A percentile compares a stretch with the other conserved stretches of the same genome.
Evolutionary conservation across 345 rosid genomes (phyloP).

Genomic region (Dipteronia sinensis): DNA sequence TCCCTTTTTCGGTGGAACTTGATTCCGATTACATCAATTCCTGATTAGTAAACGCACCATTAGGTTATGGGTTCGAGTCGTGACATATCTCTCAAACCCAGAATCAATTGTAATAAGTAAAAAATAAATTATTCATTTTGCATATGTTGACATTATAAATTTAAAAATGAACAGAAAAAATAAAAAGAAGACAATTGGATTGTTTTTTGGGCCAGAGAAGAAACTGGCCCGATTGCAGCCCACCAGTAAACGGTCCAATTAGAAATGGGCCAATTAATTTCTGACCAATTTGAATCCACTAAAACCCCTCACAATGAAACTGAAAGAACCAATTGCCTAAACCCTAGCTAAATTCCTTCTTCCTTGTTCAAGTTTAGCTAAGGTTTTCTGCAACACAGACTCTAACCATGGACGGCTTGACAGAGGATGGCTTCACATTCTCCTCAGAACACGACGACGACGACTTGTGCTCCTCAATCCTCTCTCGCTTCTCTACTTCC

Average conservation of each 20-base stretch:
- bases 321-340: not conserved
- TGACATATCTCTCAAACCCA: no score
- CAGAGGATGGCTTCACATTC: conserved; percentile 1
- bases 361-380: not conserved
- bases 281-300: not conserved
- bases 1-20: no score
- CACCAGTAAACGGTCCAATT: no score
- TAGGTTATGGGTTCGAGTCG: no score
- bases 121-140: no score
- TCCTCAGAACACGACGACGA: not conserved
- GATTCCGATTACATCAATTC: no score
- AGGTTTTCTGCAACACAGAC: conserved; percentile 1
- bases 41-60: no score
- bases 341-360: conserved; percentile 8
- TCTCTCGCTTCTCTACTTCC: conserved; percentile 54
- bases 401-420: not conserved
- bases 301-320: not conserved
- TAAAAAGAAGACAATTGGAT: no score
- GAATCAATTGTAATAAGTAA: no score
- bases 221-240: not conserved
- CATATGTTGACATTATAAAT: no score
- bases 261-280: not conserved
- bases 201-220: not conserved
- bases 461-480: conserved; percentile 63
- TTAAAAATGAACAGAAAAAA: no score